Evolutionary conservation across 1,139 yeast genomes (phyloP), one percentile per base, ranked within the genome.

Genomic region (Wickerhamomyces sp.): DNA sequence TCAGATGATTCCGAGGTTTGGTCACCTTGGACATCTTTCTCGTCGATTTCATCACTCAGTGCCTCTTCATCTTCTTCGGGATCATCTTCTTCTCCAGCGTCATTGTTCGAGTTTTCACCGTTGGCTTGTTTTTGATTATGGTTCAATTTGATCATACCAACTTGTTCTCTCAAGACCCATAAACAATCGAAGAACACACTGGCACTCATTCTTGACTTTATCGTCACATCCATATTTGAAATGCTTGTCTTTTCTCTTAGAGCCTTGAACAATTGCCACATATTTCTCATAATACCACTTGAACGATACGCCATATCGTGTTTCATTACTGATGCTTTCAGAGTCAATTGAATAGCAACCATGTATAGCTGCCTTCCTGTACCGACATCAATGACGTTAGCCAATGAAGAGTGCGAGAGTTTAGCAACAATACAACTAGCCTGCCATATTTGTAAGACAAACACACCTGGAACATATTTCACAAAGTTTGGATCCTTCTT

Each of bases 231-330:
- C 31, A 61, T 37, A 35, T 61, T 61, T n/a, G 57, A 54, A 20
- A 51, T 54, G 18, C 41, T 38, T 9, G 44, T 41, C 41, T 46
- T 51, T 26, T 39, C 52, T 42, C 48, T 38, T 22, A 50, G 24
- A 11, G 47, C 38, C 41, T 54, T 73, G 58, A 84, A 84, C 41
- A 88, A 68, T 45, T 83, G 87, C 98, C 98, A 91, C 69, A 87
- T 80, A 51, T 88, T 88, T 49, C 85, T 75, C 91, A 91, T 86
- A 40, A 91, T 87, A 15, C 95, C 96, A 36, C 95, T 81, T 0
- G 95, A 85, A 45, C 97, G 72, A 58, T 84, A 86, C 1, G 96
- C 88, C 70, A 91, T 80, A 55, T 91, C 98, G 57, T 89, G 93
- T 51, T 86, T 86, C 48, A 87, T 66, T 28, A 89, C 82, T 0